Conservation (phyloP, 768 basidiomycete genomes). For the Collybia nuda region DNA sequence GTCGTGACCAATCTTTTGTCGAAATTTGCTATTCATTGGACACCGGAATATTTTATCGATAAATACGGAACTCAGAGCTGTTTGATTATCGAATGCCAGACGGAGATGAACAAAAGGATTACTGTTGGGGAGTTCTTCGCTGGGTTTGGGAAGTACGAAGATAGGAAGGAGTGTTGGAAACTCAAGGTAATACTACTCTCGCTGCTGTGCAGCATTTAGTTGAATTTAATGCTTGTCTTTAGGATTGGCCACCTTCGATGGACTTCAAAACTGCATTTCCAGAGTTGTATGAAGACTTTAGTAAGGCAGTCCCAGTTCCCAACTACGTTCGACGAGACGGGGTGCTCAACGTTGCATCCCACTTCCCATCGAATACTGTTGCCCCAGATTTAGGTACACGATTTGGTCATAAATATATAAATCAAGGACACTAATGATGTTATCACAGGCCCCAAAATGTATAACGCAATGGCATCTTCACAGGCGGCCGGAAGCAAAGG, state of each 20-base stretch:
- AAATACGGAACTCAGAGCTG: slow-evolving; percentile 64
- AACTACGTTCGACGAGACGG: slow-evolving; percentile 92
- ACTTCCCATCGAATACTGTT: slow-evolving; percentile 79
- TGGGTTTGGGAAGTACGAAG: slow-evolving; percentile 69
- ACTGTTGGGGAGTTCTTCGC: slow-evolving; percentile 81
- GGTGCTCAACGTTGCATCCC: slow-evolving; percentile 82
- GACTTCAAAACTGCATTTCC: slow-evolving; percentile 87
- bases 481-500: slow-evolving; percentile 73
- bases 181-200: slow-evolving; percentile 54
- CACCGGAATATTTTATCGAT: slow-evolving; percentile 76
- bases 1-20: slow-evolving; percentile 68
- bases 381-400: slow-evolving; percentile 76
- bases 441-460: slow-evolving; percentile 85
- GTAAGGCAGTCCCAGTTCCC: slow-evolving; percentile 79
- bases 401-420: slow-evolving; percentile 4
- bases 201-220: too few relatives aligned
- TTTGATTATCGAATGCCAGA: slow-evolving; percentile 82
- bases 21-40: slow-evolving; percentile 74
- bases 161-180: slow-evolving; percentile 62
- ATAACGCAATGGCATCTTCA: slow-evolving; percentile 81
- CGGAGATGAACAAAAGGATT: slow-evolving; percentile 57
- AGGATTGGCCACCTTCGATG: slow-evolving; percentile 92
- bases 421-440: slow-evolving; percentile 4
- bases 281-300: slow-evolving; percentile 84
- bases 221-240: neutral